Conservation (phyloP, 331 rosid species). For the Phaseolus coccineus region DNA sequence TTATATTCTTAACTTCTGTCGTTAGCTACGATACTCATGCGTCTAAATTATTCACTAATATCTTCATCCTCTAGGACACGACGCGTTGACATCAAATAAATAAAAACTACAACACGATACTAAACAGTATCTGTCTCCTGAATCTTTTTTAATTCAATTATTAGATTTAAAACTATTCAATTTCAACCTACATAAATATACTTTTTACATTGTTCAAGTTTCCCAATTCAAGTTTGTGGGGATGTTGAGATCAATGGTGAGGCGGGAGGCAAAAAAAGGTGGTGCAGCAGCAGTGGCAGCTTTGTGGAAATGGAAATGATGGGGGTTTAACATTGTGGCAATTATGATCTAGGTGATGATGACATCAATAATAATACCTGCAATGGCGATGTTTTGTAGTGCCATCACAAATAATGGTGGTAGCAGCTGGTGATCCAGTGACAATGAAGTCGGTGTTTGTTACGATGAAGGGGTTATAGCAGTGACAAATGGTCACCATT, state of each 20-base stretch:
- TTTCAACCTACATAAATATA: not conserved
- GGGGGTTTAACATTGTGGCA: not conserved
- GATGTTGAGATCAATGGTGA: not conserved
- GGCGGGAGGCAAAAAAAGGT: not conserved
- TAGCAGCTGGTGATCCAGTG: not conserved
- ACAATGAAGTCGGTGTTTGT: too few species aligned
- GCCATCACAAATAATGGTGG: not conserved
- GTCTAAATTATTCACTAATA: constrained; percentile 3
- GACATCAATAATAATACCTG: not conserved
- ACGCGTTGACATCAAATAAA: not conserved
- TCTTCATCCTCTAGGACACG: constrained; percentile 5
- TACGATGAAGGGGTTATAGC: not conserved
- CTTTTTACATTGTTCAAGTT: not conserved
- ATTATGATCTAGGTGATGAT: not conserved
- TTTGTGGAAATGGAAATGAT: not conserved
- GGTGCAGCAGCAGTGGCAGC: not conserved
- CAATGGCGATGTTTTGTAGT: not conserved
- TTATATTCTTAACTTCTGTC: constrained; percentile 16
- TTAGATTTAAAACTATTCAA: not conserved
- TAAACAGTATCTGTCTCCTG: not conserved
- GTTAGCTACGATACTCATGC: not conserved
- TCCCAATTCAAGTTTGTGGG: not conserved
- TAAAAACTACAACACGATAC: not conserved
- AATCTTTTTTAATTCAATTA: not conserved
- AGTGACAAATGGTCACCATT: not conserved